These are phyloP conservation scores for Coccomyxa sp. DNA, from an alignment of 139 green algal genomes.

Conservation along the genomic window DNA sequence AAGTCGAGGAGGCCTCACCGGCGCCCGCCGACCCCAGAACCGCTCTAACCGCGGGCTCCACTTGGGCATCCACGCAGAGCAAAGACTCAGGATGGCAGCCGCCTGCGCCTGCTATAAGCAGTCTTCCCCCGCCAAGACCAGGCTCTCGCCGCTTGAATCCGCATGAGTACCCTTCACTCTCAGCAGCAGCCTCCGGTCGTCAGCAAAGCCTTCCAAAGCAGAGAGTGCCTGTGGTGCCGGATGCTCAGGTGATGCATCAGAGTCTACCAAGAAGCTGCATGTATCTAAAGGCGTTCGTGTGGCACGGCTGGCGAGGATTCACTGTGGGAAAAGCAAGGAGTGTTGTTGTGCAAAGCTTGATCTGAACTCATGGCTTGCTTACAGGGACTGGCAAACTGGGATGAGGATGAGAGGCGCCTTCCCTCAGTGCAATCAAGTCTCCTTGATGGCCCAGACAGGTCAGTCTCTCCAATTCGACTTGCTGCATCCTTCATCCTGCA, in stretches of 20 bases:
- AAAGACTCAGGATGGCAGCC: constrained; percentile 1
- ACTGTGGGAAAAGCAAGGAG: too few species aligned
- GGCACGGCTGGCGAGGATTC: too few species aligned
- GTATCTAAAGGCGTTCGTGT: neutral
- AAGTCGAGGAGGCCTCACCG: constrained; percentile 39
- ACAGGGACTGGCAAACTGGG: constrained; percentile 23
- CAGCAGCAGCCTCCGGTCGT: constrained; percentile 31
- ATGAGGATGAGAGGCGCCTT: constrained; percentile 34
- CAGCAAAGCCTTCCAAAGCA: constrained; percentile 6
- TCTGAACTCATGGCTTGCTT: neutral
- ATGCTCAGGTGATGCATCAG: neutral
- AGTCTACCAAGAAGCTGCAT: neutral
- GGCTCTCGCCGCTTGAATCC: constrained; percentile 52
- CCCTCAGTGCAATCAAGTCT: neutral
- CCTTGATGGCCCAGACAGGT: neutral
- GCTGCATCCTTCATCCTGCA: neutral
- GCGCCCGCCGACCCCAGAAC: constrained; percentile 13
- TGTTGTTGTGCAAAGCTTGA: neutral
- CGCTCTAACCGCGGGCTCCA: constrained; percentile 41
- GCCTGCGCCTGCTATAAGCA: neutral
- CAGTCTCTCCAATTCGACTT: neutral
- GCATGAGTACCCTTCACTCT: constrained; percentile 68
- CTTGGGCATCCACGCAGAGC: constrained; percentile 43
- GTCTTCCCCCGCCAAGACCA: neutral
- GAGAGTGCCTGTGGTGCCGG: neutral